These are phyloP conservation scores for Scleroderma citrinum DNA, from an alignment of 768 basidiomycete genomes.

Conservation along the genomic window DNA sequence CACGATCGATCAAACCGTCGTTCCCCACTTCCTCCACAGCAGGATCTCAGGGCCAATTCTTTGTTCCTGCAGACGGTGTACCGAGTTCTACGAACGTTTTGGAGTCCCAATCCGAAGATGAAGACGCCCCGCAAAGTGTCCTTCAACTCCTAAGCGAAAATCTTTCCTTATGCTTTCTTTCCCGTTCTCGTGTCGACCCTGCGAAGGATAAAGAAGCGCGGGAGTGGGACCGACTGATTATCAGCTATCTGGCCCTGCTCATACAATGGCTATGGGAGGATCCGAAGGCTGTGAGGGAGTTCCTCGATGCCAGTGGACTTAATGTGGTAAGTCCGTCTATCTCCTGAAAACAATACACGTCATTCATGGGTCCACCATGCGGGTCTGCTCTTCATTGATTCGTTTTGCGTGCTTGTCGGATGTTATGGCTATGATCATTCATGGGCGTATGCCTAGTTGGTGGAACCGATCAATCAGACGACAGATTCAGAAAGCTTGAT, in stretches of 20 bases:
- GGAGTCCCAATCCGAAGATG: conserved; percentile 44
- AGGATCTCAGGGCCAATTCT: conserved; percentile 44
- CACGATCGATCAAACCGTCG: conserved; percentile 58
- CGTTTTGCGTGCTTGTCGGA: no score
- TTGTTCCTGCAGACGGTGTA: conserved; percentile 69
- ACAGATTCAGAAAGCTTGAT: conserved; percentile 81
- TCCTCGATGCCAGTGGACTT: conserved; percentile 85
- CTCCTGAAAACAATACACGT: background rate
- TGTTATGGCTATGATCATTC: no score
- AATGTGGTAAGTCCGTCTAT: conserved; percentile 63
- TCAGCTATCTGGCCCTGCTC: conserved; percentile 78
- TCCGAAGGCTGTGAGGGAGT: conserved; percentile 78
- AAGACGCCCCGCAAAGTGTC: conserved; percentile 64
- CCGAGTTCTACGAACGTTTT: conserved; percentile 29
- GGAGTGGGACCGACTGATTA: conserved; percentile 89
- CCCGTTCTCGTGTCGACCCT: conserved; percentile 46
- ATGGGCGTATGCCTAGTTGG: conserved; percentile 48
- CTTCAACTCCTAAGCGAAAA: conserved; percentile 88
- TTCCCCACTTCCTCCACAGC: conserved; percentile 26
- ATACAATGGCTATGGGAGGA: conserved; percentile 98
- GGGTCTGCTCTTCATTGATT: no score
- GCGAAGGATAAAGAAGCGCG: conserved; percentile 63
- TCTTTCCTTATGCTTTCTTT: conserved; percentile 79
- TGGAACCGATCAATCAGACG: conserved; percentile 90
- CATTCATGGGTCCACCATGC: background rate